phyloP scores from a whole-genome alignment of 441 rosid genomes.

The Isatis lusitanica region DNA sequence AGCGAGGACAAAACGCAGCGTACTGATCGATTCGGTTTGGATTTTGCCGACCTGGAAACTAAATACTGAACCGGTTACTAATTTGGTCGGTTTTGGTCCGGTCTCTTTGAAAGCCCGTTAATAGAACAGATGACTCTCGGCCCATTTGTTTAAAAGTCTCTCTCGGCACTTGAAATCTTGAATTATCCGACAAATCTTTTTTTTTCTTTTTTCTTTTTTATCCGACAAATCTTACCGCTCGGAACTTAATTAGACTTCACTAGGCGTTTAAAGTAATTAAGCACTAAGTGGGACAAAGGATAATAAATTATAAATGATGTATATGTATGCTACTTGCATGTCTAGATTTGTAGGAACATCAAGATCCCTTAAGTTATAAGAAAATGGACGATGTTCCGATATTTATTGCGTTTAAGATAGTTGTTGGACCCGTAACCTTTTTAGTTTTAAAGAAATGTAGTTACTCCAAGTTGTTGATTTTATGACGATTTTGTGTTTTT shows the following conservation, averaged over 20 bases:
- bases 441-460: too few relatives aligned
- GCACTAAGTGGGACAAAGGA: not conserved
- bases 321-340: not conserved
- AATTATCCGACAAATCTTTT: too few relatives aligned
- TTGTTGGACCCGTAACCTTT: not conserved
- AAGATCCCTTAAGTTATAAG: not conserved
- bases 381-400: not conserved
- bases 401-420: not conserved
- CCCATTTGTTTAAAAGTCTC: not conserved
- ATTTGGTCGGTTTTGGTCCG: not conserved
- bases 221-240: too few relatives aligned
- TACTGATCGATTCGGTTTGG: conserved; percentile 1
- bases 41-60: not conserved
- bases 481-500: not conserved
- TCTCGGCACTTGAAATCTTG: not conserved
- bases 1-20: conserved; percentile 7
- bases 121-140: not conserved
- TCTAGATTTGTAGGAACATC: not conserved
- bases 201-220: too few relatives aligned
- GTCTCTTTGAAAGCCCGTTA: not conserved
- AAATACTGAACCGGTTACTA: not conserved
- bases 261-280: not conserved
- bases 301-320: not conserved
- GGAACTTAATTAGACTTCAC: not conserved
- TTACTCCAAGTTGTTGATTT: not conserved